Base-by-base conservation (phyloP, 257 asterid genomes). In the Hygrophila difformis region DNA sequence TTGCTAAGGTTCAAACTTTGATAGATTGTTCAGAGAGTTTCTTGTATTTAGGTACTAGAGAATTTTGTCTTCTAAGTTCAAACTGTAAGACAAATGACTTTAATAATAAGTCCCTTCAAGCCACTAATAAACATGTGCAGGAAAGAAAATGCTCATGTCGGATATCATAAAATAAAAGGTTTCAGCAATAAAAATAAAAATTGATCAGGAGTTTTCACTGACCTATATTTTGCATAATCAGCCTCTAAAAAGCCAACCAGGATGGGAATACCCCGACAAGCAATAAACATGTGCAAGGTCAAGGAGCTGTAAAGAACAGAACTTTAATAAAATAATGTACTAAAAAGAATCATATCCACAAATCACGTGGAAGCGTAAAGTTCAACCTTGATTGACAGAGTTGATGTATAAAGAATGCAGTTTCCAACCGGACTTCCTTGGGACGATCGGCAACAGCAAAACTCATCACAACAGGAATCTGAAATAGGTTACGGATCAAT, bases 231-330 rank as follows among this genome's bases (percentile, higher is more conserved):
- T 11, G 94, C 97, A 70, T 87, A 91, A 64, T 91, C 97, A 68
- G 99, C 95, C 78, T 91, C 99, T 34, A 91, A 72, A 78, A 91
- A 91, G 56, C 97, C 95, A 75, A 86, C 99, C 61, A 91, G 77
- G 64, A 91, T 62, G 43, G 97, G 97, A 66, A 91, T 91, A 52
- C 99, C 99, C 47, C 95, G 94, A 64, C 95, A 86, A 53, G 93
- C 84, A 64, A 91, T 82, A 71, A 91, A 91, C 95, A 91, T 91
- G 72, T 86, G 97, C 76, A 91, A 64, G 38, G 97, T 91, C 70
- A 77, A 70, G 37, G 88, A 71, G 74, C 99, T 91, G 94, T 59
- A 76, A 31, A 56, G 55, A 63, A 73, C 54, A 46, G 36, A 55
- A 3, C 12, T 51, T 48, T 36, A 9, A 33, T 33, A 9, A 36